Percentiles rank a stretch among this genome's conserved stretches.
Evolutionary conservation across 306 rosid species (phyloP).

Genomic region (Vigna reflexopilosa): DNA sequence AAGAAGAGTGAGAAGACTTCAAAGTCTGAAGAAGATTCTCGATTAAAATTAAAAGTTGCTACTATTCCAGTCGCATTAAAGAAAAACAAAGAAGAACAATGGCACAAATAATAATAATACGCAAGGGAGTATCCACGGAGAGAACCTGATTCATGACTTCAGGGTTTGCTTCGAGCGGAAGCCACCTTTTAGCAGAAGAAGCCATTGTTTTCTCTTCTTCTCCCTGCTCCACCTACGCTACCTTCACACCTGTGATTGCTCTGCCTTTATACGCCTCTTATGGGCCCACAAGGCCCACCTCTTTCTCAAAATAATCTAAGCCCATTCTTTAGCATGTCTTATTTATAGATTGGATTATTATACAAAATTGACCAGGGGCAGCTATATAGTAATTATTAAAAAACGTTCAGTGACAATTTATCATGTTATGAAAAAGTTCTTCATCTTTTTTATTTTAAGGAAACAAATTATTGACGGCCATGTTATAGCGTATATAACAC

Average conservation of each 20-base stretch:
- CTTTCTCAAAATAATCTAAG: no score
- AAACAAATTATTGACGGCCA: no score
- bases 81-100: not conserved
- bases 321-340: not conserved
- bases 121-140: not conserved
- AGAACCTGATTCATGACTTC: constrained; percentile 92
- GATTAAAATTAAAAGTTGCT: not conserved
- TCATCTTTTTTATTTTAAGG: no score
- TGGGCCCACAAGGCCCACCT: not conserved
- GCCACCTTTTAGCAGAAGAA: constrained; percentile 77
- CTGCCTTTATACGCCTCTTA: not conserved
- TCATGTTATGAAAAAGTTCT: no score
- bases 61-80: not conserved
- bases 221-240: not conserved
- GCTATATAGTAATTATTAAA: not conserved
- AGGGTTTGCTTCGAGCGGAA: constrained; percentile 99
- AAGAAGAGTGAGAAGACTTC: no score
- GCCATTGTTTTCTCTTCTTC: constrained; percentile 15
- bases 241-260: not conserved
- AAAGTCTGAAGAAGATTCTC: not conserved
- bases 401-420: no score
- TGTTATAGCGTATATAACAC: no score
- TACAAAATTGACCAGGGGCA: not conserved
- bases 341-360: not conserved
- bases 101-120: not conserved